Base-by-base conservation (phyloP, 805 yeast genomes). In the Ogataea degrootiae region DNA sequence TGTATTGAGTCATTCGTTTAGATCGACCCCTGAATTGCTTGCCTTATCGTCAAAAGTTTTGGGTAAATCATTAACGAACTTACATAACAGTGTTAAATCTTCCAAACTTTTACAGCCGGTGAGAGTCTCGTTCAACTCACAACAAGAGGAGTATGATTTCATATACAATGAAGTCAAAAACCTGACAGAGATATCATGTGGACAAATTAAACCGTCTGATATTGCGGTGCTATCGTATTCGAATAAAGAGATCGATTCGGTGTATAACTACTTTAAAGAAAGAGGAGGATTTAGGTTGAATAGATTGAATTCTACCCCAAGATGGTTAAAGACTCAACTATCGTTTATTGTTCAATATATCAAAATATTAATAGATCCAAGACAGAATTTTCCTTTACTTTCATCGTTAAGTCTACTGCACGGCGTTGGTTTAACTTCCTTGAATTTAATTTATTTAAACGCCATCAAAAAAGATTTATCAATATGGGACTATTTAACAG, bases 11-110 rank as follows among this genome's bases (percentile, higher is more conserved):
- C 82, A 81, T 51, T 74, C 82, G 19, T 85, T 85, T 56, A 67
- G 92, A 53, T 75, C 80, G 22, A 73, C 86, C 0, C 83, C 85
- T 0, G 81, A 80, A 45, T 73, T 84, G 3, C 59, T 80, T 17
- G 53, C 68, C 2, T 68, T 75, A 1, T 73, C 85, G 0, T 61
- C 69, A 6, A 60, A 50, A 37, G 17, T 65, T 2, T 26, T 66
- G 22, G 62, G 61, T 9, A 41, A 37, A 15, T 43, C 36, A 29
- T 38, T 29, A 21, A 47, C 50, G 0, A 42, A 57, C 47, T 35
- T 51, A 7, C 47, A 43, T 15, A 47, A 55, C 5, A 54, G 59
- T 34, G 63, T 56, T 34, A 55, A 56, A 29, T 31, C 48, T 14
- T 50, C 61, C 14, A 42, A 42, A 6, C 36, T 49, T 16, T 31